These are phyloP conservation scores for Pelargonium exstipulatum DNA, from an alignment of 441 rosid species.

Conservation along the genomic window DNA sequence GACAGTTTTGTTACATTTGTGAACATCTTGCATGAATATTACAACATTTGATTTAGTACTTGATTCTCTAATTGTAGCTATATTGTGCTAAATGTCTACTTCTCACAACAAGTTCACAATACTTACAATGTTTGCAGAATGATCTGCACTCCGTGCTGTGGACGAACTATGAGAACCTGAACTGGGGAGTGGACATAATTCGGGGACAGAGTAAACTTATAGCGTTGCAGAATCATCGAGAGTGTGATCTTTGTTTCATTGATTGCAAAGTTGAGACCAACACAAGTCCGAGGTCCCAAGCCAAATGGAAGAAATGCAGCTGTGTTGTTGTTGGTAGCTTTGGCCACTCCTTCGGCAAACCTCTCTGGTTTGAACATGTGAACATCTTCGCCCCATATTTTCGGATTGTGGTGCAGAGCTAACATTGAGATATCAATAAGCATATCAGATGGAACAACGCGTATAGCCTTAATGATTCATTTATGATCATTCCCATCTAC, in stretches of 20 bases:
- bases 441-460: background rate
- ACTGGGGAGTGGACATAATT: background rate
- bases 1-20: too few relatives aligned
- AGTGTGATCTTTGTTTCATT: too few relatives aligned
- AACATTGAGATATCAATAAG: background rate
- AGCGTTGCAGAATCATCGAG: too few relatives aligned
- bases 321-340: too few relatives aligned
- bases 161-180: background rate
- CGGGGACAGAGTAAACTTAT: background rate
- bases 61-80: too few relatives aligned
- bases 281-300: too few relatives aligned
- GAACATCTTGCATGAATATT: background rate
- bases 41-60: background rate
- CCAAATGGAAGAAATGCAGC: too few relatives aligned
- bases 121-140: background rate
- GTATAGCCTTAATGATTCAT: conserved; percentile 1
- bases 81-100: too few relatives aligned
- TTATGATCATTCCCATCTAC: conserved; percentile 4
- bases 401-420: background rate
- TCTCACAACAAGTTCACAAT: too few relatives aligned
- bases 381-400: conserved; percentile 4
- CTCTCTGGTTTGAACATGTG: background rate
- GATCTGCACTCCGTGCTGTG: background rate
- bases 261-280: too few relatives aligned
- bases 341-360: too few relatives aligned